These are phyloP conservation scores for Chlorella sp. DNA, from an alignment of 139 green algal genomes.

Conservation along the genomic window DNA sequence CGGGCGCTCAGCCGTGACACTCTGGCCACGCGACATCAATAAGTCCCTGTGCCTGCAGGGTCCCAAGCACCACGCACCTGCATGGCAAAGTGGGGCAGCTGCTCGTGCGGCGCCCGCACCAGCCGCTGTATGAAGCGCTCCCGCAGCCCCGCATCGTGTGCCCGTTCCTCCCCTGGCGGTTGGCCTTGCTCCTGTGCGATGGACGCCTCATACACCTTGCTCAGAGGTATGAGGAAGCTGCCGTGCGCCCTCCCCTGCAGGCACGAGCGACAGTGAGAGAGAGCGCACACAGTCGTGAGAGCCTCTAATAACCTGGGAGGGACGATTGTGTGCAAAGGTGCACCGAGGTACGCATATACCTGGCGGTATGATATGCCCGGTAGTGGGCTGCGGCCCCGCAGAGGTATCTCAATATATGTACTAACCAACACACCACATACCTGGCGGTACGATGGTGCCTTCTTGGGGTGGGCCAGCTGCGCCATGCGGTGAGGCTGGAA, in stretches of 20 bases:
- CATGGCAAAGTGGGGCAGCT: neutral
- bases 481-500: slow-evolving; percentile 69
- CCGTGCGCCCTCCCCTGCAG: neutral
- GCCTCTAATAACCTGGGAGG: neutral
- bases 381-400: too few relatives aligned
- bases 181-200: neutral
- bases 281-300: neutral
- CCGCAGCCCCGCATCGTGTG: neutral
- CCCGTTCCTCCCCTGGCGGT: neutral
- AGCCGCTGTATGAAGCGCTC: neutral
- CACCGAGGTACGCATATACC: too few relatives aligned
- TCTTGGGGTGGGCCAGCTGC: slow-evolving; percentile 64
- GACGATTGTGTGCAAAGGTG: neutral
- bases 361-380: too few relatives aligned
- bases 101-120: neutral
- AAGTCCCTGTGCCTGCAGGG: neutral
- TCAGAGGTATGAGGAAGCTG: neutral
- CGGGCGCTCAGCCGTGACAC: neutral
- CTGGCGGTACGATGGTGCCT: slow-evolving; percentile 70
- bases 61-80: neutral
- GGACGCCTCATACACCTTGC: neutral
- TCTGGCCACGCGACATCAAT: neutral
- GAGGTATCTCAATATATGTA: too few relatives aligned
- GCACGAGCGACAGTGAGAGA: neutral
- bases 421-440: slow-evolving; percentile 11